phyloP scores from a whole-genome alignment of 768 basidiomycete genomes.

The Coprinopsis sp. region DNA sequence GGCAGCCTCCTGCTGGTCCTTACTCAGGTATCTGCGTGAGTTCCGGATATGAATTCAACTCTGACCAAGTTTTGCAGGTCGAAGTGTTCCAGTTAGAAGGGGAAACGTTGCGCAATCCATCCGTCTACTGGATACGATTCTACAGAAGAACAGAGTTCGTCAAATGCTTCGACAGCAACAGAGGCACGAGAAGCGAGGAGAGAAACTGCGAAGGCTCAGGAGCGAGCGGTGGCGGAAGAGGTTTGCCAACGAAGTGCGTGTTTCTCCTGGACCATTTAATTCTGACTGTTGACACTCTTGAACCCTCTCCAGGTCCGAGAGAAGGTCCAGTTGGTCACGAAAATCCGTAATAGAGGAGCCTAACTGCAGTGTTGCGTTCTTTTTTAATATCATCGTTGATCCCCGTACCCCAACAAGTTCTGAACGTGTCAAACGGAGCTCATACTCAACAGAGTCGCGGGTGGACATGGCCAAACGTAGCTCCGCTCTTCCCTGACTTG shows the following conservation, averaged over 20 bases:
- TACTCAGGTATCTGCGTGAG: conserved; percentile 46
- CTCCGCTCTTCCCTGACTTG: conserved; percentile 7
- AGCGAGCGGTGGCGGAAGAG: conserved; percentile 77
- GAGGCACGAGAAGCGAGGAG: conserved; percentile 81
- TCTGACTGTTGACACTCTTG: conserved; percentile 8
- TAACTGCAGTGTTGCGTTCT: conserved; percentile 28
- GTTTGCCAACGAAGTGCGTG: conserved; percentile 72
- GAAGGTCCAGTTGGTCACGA: conserved; percentile 75
- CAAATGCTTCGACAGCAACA: conserved; percentile 42
- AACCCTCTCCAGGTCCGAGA: conserved; percentile 58
- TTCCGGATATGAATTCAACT: conserved; percentile 7
- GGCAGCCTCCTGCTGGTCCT: conserved; percentile 37
- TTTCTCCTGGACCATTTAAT: conserved; percentile 1
- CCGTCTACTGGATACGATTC: conserved; percentile 42
- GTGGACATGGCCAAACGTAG: too few relatives aligned
- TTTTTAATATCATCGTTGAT: conserved; percentile 3
- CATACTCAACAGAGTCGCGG: neutral
- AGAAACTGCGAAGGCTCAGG: conserved; percentile 65
- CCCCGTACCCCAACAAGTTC: neutral
- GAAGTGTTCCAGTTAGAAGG: conserved; percentile 45
- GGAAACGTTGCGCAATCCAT: conserved; percentile 47
- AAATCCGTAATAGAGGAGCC: conserved; percentile 73
- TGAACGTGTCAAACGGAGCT: conserved; percentile 4
- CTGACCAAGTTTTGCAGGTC: conserved; percentile 46
- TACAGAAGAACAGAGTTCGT: conserved; percentile 53